Evolutionary conservation across 495 filamentous ascomycete genomes (phyloP), one percentile per base, ranked within the genome.

Genomic region (Podospora pseudocomata): DNA sequence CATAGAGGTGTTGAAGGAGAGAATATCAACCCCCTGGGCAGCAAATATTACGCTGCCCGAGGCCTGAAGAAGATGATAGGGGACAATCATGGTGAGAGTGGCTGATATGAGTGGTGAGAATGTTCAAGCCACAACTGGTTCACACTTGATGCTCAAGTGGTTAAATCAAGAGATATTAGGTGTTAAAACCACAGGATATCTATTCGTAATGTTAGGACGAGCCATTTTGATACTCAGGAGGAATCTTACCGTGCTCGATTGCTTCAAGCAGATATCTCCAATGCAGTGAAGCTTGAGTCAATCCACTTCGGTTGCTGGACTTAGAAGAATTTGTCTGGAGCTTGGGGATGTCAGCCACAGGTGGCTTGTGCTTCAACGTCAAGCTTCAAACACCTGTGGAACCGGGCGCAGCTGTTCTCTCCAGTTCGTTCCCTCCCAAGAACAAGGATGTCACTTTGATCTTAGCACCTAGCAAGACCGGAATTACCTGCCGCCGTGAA

Each of bases 51-150:
- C 54, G 63, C 72, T 67, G 64, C 81, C 79, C 63, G 69, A 72
- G 6, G 73, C 78, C 39, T 77, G 74, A 60, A 83, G 68, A n/a
- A 80, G 73, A 39, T 82, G 80, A 55, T 81, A 84, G 39, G 82
- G 81, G 53, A 77, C 39, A 15, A 64, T 66, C 79, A 80, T 79
- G 9, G 3, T 39, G 60, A 56, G 15, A 23, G 30, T 26, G 60
- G 5, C 56, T 62, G 34, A 57, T 30, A 59, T 55, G 19, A 65
- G 26, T 39, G 60, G 30, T 39, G 27, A 39, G 61, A 4, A 9
- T 5, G 18, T 39, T 11, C 15, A 18, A 49, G 49, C 11, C 39
- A 49, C 39, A 61, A 7, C 23, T 27, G 1, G 54, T 20, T 19
- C 34, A 58, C 2, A 57, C 53, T 57, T 59, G 27, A 49, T 9